Conservation (phyloP, 441 rosid species). For the Brassica balearica region DNA sequence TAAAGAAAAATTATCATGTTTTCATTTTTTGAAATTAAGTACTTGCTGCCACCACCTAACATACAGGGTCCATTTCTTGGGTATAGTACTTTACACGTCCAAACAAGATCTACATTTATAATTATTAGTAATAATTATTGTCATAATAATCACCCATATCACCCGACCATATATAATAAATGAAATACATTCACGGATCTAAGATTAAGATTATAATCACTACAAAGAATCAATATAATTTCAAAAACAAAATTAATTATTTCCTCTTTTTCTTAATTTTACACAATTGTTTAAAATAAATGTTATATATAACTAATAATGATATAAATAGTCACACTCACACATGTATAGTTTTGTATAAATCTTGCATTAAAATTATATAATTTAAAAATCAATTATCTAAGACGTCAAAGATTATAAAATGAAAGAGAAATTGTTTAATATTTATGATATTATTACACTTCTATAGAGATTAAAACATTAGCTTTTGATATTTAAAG, state of each 20-base stretch:
- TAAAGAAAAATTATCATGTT: constrained; percentile 14
- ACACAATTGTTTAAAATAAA: too few species aligned
- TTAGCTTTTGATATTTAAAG: constrained; percentile 11
- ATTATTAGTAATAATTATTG: constrained; percentile 7
- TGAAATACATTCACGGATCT: constrained; percentile 40
- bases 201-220: constrained; percentile 28
- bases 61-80: constrained; percentile 43
- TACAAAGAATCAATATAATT: neutral
- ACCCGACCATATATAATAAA: constrained; percentile 28
- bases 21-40: constrained; percentile 27
- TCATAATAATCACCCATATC: constrained; percentile 14
- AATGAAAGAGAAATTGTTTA: too few species aligned
- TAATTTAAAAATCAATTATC: too few species aligned
- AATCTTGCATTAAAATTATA: too few species aligned
- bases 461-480: too few species aligned
- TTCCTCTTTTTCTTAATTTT: too few species aligned
- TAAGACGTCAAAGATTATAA: too few species aligned
- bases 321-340: too few species aligned
- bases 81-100: constrained; percentile 43
- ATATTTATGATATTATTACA: too few species aligned
- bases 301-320: too few species aligned
- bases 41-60: constrained; percentile 43
- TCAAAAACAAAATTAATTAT: neutral
- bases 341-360: too few species aligned
- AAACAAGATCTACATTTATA: constrained; percentile 46